Evolutionary conservation across 2,329 filamentous ascomycete genomes (phyloP).

Genomic region (Tetracladium maxilliforme): DNA sequence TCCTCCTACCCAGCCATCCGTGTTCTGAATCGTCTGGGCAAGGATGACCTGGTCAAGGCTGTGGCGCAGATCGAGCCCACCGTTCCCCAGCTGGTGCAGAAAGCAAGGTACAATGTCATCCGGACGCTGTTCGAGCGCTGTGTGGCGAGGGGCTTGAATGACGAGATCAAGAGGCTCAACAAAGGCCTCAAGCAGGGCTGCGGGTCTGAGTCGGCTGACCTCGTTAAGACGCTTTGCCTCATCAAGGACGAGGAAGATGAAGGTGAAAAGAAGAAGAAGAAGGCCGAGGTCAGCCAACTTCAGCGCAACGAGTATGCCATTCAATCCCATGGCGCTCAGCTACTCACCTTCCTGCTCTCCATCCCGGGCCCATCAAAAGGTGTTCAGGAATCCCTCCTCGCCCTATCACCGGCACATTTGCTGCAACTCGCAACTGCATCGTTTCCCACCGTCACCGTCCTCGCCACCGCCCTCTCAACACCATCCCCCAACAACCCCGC

Average conservation of each 20-base stretch:
- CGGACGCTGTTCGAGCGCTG: constrained; percentile 76
- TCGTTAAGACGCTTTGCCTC: constrained; percentile 44
- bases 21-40: constrained; percentile 70
- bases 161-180: constrained; percentile 29
- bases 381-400: constrained; percentile 57
- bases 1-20: constrained; percentile 78
- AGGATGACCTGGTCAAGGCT: constrained; percentile 67
- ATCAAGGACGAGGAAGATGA: constrained; percentile 19
- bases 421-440: constrained; percentile 49
- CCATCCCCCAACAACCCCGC: constrained; percentile 36
- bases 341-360: constrained; percentile 66
- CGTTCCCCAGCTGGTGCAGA: constrained; percentile 56
- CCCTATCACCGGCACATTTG: constrained; percentile 37
- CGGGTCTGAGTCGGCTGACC: constrained; percentile 30
- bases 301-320: too few species aligned
- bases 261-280: constrained; percentile 12
- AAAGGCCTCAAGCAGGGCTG: constrained; percentile 41
- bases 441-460: constrained; percentile 49
- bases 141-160: constrained; percentile 46
- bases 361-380: constrained; percentile 55
- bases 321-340: constrained; percentile 74
- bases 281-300: constrained; percentile 19
- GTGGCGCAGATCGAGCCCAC: constrained; percentile 59
- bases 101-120: constrained; percentile 65
- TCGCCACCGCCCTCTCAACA: constrained; percentile 29